phyloP scores from a whole-genome alignment of 768 basidiomycete genomes.

The Leccinum fibrillosum region DNA sequence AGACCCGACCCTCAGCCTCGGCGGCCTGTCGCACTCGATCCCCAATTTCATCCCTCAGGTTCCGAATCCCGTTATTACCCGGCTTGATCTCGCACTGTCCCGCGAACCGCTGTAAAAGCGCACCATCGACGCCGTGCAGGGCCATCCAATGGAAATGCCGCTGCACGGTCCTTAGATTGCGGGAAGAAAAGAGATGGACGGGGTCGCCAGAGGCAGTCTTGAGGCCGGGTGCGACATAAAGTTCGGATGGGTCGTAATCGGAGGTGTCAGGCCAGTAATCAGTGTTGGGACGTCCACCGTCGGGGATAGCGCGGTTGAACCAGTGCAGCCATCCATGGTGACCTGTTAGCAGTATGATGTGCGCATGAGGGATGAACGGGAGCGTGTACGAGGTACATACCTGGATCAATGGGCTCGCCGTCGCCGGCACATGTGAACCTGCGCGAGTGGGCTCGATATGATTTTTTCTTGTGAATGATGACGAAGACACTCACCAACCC shows the following conservation, averaged over 20 bases:
- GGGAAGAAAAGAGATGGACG: conserved; percentile 73
- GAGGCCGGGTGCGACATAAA: conserved; percentile 68
- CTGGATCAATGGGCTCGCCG: conserved; percentile 63
- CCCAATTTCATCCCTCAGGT: conserved; percentile 71
- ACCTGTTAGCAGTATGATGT: conserved; percentile 29
- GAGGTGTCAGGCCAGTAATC: conserved; percentile 83
- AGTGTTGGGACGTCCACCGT: conserved; percentile 67
- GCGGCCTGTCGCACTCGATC: conserved; percentile 71
- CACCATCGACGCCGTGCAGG: conserved; percentile 73
- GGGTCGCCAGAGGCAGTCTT: conserved; percentile 53
- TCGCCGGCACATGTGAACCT: conserved; percentile 77
- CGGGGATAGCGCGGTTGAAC: conserved; percentile 65
- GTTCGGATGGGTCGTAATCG: conserved; percentile 64
- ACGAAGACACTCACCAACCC: conserved; percentile 58
- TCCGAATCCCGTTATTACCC: conserved; percentile 52
- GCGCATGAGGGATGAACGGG: background rate
- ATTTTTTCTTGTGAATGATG: too few species aligned
- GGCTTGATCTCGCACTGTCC: conserved; percentile 60
- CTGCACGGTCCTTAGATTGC: conserved; percentile 70
- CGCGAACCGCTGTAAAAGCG: conserved; percentile 76
- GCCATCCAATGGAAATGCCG: conserved; percentile 71
- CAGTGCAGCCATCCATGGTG: conserved; percentile 90
- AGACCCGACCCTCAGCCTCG: conserved; percentile 77
- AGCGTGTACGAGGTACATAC: conserved; percentile 25
- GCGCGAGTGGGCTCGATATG: background rate